These are phyloP conservation scores for Hyaloscypha hepaticicola DNA, from an alignment of 495 filamentous ascomycete species.

Conservation along the genomic window DNA sequence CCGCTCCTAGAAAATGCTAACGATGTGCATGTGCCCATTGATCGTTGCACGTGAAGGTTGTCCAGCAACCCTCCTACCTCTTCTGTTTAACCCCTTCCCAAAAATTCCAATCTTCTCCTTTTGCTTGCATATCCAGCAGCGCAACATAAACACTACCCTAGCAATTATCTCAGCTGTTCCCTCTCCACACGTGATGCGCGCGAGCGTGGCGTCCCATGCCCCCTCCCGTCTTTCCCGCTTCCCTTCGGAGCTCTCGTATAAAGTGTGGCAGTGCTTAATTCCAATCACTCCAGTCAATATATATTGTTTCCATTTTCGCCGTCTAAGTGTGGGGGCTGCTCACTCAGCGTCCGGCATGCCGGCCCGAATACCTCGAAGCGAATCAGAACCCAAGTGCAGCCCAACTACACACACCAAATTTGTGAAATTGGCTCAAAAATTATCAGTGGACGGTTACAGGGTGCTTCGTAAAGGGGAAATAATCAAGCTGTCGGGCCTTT, in stretches of 20 bases:
- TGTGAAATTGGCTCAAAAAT: not conserved
- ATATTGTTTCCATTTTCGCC: not conserved
- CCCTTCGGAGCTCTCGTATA: not conserved
- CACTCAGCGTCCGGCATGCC: not conserved
- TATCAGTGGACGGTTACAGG: not conserved
- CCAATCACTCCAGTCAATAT: not conserved
- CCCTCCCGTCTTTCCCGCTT: not conserved
- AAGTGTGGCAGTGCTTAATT: not conserved
- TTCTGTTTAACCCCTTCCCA: not conserved
- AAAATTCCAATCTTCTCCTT: not conserved
- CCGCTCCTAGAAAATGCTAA: no score
- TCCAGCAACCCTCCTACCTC: not conserved
- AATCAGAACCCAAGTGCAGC: not conserved
- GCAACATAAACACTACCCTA: not conserved
- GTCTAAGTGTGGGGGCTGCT: not conserved
- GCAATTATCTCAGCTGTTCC: not conserved
- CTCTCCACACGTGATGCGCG: not conserved
- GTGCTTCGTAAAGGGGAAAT: not conserved
- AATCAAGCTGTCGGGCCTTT: not conserved
- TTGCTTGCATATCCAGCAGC: not conserved
- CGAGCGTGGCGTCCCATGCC: not conserved
- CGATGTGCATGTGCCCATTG: not conserved
- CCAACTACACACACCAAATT: not conserved
- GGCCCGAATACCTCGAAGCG: not conserved
- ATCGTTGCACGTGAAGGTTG: not conserved